These are phyloP conservation scores for Penicillium sp. DNA, from an alignment of 2,329 filamentous ascomycete genomes.

Conservation along the genomic window DNA sequence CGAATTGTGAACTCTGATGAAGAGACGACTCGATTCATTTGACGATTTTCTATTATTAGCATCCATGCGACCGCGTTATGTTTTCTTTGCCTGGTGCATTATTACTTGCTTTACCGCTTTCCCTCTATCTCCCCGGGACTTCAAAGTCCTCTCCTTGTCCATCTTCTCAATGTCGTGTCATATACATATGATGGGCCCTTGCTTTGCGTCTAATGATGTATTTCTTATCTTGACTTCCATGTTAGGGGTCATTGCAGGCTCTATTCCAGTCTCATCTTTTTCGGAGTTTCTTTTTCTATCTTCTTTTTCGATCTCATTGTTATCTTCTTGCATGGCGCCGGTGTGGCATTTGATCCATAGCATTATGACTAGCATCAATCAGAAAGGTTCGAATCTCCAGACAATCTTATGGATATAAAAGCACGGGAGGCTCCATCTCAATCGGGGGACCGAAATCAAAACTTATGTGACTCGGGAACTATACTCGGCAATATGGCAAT, in stretches of 20 bases:
- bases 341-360: not conserved
- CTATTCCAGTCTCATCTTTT: not conserved
- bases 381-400: not conserved
- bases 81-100: not conserved
- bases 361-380: conserved; percentile 1
- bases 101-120: not conserved
- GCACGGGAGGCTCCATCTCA: not conserved
- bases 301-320: not conserved
- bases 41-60: conserved; percentile 1
- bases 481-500: too few relatives aligned
- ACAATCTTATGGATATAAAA: not conserved
- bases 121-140: not conserved
- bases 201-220: not conserved
- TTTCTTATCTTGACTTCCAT: not conserved
- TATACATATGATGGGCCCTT: not conserved
- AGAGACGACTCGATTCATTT: not conserved
- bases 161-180: not conserved
- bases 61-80: not conserved
- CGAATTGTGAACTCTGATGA: not conserved
- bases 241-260: not conserved
- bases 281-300: not conserved
- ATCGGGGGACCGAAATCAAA: not conserved
- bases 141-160: not conserved
- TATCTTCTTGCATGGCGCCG: conserved; percentile 3
- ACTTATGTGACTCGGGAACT: not conserved